Conservation (phyloP, 2,329 filamentous ascomycete species). For the Acrocalymma vagum region DNA sequence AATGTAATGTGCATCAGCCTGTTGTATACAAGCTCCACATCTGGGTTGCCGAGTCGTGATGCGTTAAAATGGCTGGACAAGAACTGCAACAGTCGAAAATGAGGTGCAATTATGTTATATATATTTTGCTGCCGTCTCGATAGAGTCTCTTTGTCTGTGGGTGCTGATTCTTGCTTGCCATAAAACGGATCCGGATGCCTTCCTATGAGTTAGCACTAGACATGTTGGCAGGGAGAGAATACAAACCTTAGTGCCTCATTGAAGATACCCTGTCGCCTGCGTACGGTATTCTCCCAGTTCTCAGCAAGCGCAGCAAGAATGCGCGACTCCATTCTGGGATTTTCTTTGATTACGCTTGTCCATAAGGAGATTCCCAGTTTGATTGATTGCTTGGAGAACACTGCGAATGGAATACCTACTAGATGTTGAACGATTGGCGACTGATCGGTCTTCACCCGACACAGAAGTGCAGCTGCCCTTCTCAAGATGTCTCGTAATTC, state of each 20-base stretch:
- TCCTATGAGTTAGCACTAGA: slow-evolving; percentile 37
- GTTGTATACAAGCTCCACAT: slow-evolving; percentile 82
- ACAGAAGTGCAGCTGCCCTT: slow-evolving; percentile 85
- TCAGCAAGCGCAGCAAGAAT: slow-evolving; percentile 87
- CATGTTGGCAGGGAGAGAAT: background rate
- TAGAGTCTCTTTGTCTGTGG: slow-evolving; percentile 80
- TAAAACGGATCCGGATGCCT: slow-evolving; percentile 86
- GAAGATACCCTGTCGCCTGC: slow-evolving; percentile 82
- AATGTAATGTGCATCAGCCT: slow-evolving; percentile 83
- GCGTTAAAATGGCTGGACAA: slow-evolving; percentile 95
- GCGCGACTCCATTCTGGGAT: slow-evolving; percentile 84
- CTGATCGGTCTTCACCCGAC: slow-evolving; percentile 77
- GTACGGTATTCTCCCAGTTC: slow-evolving; percentile 87
- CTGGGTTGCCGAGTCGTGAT: slow-evolving; percentile 81
- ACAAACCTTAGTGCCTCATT: slow-evolving; percentile 71
- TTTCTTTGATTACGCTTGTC: slow-evolving; percentile 97
- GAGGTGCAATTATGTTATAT: slow-evolving; percentile 85
- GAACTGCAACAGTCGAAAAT: slow-evolving; percentile 86
- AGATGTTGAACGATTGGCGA: slow-evolving; percentile 84
- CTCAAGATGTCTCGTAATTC: slow-evolving; percentile 85
- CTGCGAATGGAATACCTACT: slow-evolving; percentile 88
- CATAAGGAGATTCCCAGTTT: slow-evolving; percentile 95
- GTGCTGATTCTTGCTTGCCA: slow-evolving; percentile 88
- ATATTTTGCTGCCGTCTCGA: slow-evolving; percentile 79
- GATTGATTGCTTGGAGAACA: slow-evolving; percentile 95